A percentile compares a stretch with the other conserved stretches of the same genome.
Conservation (phyloP, 495 filamentous ascomycete genomes). For the Penicillium simplicissimum region DNA sequence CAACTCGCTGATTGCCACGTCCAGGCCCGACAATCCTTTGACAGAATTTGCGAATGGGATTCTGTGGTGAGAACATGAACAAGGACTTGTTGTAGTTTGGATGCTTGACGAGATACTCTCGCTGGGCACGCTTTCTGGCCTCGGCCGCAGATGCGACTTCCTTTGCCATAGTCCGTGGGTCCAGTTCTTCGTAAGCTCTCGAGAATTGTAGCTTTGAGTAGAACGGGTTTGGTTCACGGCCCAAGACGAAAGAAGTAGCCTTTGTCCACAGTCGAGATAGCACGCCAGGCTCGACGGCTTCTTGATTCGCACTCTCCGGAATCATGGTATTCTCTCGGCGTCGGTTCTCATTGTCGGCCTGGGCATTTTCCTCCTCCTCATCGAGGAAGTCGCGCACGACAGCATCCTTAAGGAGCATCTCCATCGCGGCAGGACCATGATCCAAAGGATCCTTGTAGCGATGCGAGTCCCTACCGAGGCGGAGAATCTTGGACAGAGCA, state of each 20-base stretch:
- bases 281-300: slow-evolving; percentile 50
- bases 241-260: slow-evolving; percentile 51
- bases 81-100: slow-evolving; percentile 92
- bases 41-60: slow-evolving; percentile 77
- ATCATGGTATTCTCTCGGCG: slow-evolving; percentile 26
- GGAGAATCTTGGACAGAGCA: slow-evolving; percentile 85
- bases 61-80: slow-evolving; percentile 77
- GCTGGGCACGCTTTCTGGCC: slow-evolving; percentile 79
- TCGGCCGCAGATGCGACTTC: slow-evolving; percentile 84
- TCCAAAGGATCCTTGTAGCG: slow-evolving; percentile 80
- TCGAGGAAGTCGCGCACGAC: slow-evolving; percentile 94
- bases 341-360: slow-evolving; percentile 26
- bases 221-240: slow-evolving; percentile 89
- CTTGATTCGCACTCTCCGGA: slow-evolving; percentile 28
- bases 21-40: slow-evolving; percentile 92
- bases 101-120: slow-evolving; percentile 84
- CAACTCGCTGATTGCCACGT: slow-evolving; percentile 78
- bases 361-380: slow-evolving; percentile 51
- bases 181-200: slow-evolving; percentile 70
- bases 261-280: slow-evolving; percentile 60
- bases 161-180: slow-evolving; percentile 81
- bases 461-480: slow-evolving; percentile 63
- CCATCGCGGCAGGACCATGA: slow-evolving; percentile 82
- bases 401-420: slow-evolving; percentile 94
- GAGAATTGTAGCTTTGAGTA: slow-evolving; percentile 80